phyloP scores from a whole-genome alignment of 352 stramenopile species.

The Phytophthora nicotianae region DNA sequence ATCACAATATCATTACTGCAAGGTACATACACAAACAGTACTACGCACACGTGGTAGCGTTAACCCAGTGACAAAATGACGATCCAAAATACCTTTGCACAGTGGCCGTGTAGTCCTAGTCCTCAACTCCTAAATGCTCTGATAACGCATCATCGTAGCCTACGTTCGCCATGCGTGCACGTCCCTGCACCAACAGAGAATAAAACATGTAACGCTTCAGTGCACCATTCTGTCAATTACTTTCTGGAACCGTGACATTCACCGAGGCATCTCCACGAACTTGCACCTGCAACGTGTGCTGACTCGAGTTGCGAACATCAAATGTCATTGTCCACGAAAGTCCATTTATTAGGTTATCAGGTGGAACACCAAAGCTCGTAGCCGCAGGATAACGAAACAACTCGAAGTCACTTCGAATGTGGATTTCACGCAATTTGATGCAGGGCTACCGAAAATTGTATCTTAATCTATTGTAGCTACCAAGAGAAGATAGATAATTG shows the following conservation, averaged over 20 bases:
- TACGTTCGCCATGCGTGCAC: slow-evolving; percentile 60
- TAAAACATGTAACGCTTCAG: not conserved
- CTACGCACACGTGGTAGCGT: slow-evolving; percentile 15
- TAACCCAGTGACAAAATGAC: not conserved
- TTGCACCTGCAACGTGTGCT: slow-evolving; percentile 69
- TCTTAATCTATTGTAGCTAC: too few relatives aligned
- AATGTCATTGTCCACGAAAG: slow-evolving; percentile 33
- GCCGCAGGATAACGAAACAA: slow-evolving; percentile 64
- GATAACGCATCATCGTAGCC: slow-evolving; percentile 54
- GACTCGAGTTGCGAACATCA: slow-evolving; percentile 48
- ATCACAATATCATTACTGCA: slow-evolving; percentile 48
- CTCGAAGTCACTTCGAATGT: slow-evolving; percentile 55
- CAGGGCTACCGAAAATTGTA: too few relatives aligned
- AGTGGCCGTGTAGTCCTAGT: slow-evolving; percentile 64
- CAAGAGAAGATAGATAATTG: too few relatives aligned
- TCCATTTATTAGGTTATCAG: slow-evolving; percentile 5
- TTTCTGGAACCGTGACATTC: slow-evolving; percentile 31
- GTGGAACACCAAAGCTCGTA: slow-evolving; percentile 51
- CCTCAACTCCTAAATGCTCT: slow-evolving; percentile 67
- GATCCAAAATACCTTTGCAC: slow-evolving; percentile 47
- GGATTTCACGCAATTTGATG: slow-evolving; percentile 63
- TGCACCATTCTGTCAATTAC: slow-evolving; percentile 10
- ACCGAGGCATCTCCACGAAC: slow-evolving; percentile 59
- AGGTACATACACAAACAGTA: slow-evolving; percentile 52
- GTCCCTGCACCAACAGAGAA: slow-evolving; percentile 26